Conservation (phyloP, 495 filamentous ascomycete genomes). For the Podospora tetraspora region DNA sequence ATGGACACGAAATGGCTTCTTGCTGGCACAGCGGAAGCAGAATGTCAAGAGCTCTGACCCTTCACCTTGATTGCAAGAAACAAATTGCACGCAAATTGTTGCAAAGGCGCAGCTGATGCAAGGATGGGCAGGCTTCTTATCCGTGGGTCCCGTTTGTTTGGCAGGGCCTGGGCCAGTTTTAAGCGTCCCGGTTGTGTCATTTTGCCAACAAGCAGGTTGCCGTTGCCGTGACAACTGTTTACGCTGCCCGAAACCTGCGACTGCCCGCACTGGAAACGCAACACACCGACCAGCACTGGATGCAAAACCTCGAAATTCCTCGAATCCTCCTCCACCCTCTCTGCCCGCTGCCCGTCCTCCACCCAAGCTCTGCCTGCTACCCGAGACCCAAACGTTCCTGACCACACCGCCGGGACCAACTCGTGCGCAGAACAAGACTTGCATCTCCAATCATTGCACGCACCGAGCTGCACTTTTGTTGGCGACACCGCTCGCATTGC, state of each 20-base stretch:
- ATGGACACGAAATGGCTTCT: not conserved
- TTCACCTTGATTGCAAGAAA: not conserved
- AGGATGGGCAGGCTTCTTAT: not conserved
- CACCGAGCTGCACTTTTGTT: not conserved
- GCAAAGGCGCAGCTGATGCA: not conserved
- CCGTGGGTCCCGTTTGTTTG: not conserved
- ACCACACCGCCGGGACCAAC: not conserved
- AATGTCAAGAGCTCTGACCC: not conserved
- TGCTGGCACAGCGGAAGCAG: not conserved
- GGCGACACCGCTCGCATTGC: not conserved
- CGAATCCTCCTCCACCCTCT: not conserved
- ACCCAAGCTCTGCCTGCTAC: not conserved
- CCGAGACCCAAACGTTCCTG: not conserved
- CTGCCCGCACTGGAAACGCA: not conserved
- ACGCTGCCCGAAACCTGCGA: constrained; percentile 17
- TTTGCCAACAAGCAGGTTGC: constrained; percentile 1
- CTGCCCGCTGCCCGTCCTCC: constrained; percentile 1
- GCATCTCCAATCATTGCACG: not conserved
- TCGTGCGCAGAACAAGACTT: not conserved
- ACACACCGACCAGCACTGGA: not conserved
- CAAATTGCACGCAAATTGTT: not conserved
- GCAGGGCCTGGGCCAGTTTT: constrained; percentile 8
- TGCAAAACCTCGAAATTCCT: constrained; percentile 7
- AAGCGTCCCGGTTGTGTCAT: constrained; percentile 27
- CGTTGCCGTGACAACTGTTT: constrained; percentile 36